phyloP scores from a whole-genome alignment of 352 stramenopile genomes.

The Globisporangium spinosum region DNA sequence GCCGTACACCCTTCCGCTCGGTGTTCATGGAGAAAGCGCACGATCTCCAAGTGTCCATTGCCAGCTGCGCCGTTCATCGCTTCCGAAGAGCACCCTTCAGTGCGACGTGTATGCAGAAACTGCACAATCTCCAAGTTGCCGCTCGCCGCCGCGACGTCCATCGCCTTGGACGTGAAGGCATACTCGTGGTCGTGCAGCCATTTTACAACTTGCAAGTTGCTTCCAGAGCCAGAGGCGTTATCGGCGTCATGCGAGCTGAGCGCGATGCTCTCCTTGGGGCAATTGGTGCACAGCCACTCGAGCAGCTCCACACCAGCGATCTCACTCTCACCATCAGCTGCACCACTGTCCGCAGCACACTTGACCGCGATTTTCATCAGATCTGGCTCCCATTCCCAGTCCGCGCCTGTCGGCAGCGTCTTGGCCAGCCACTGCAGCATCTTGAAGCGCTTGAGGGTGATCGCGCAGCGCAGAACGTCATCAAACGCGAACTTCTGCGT shows the following conservation, averaged over 20 bases:
- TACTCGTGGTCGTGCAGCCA: slow-evolving; percentile 14
- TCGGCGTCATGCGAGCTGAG: slow-evolving; percentile 2
- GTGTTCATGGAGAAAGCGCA: slow-evolving; percentile 16
- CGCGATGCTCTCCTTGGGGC: slow-evolving; percentile 2
- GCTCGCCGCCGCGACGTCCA: slow-evolving; percentile 15
- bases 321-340: neutral
- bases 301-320: slow-evolving; percentile 6
- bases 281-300: slow-evolving; percentile 7
- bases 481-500: slow-evolving; percentile 7
- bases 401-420: neutral
- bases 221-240: neutral
- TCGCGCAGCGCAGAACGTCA: slow-evolving; percentile 9
- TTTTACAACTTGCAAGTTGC: neutral
- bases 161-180: slow-evolving; percentile 12
- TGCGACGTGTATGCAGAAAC: slow-evolving; percentile 14
- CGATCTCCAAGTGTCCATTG: slow-evolving; percentile 11
- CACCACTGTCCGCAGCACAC: neutral
- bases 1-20: slow-evolving; percentile 15
- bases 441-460: neutral
- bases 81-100: slow-evolving; percentile 12
- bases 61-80: slow-evolving; percentile 14
- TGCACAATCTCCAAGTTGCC: slow-evolving; percentile 8
- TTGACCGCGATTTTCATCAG: slow-evolving; percentile 9
- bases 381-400: slow-evolving; percentile 12
- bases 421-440: slow-evolving; percentile 13